Base-by-base conservation (phyloP, 805 yeast genomes). In the Naumovozyma castellii region DNA sequence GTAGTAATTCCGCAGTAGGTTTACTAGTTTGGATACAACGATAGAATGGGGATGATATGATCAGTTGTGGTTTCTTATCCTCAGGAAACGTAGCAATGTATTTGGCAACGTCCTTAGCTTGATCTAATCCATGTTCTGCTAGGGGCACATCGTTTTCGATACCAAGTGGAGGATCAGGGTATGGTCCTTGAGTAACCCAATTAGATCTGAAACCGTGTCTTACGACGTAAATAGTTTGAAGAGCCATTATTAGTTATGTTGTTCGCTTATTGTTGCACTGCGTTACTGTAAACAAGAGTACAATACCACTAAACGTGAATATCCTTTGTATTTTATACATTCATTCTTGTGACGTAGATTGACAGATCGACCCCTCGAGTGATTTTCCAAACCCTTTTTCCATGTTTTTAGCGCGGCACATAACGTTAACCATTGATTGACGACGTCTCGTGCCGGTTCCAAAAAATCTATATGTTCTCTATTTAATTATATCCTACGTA, bases 191-290 rank as follows among this genome's bases (percentile, higher is more conserved):
- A 2, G 75, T 69, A 22, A 76, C 67, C 96, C 96, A 86, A 57
- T 90, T 92, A 36, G 95, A 79, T 45, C 98, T 68, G 64, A 75
- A 87, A 0, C 97, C 98, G 61, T 90, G 98, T 62, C 94, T 76
- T 17, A 82, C 84, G 32, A 83, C 76, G 51, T 79, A 82, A 9
- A 83, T 76, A 2, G 78, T 73, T 46, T 73, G 67, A 8, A 83
- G 41, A 18, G 49, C 37, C 50, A 48, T 48, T n/a, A 17, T 42
- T 18, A 2, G 18, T 17, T 16, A 29, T 29, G 5, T 22, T 6
- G 10, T n/a, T n/a, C n/a, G n/a, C n/a, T n/a, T n/a, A n/a, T n/a
- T n/a, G n/a, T n/a, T n/a, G n/a, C n/a, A n/a, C n/a, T n/a, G n/a
- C n/a, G n/a, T n/a, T n/a, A n/a, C n/a, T n/a, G n/a, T n/a, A n/a